Evolutionary conservation across 1,284 basidiomycete genomes (phyloP).

Genomic region (Polyporus tsugae): DNA sequence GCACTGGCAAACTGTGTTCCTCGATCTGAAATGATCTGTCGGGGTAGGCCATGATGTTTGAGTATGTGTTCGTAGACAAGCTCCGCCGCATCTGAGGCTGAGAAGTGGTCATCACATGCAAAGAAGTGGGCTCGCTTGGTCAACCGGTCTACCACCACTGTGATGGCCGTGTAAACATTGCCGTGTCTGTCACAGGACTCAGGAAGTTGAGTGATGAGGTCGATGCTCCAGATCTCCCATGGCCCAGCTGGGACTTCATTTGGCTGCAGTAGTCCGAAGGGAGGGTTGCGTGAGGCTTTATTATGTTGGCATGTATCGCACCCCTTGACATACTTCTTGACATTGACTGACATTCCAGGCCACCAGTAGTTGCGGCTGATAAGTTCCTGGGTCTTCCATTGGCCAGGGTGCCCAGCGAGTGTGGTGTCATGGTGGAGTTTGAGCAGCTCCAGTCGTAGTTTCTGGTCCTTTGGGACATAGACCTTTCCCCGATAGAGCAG

Average conservation of each 20-base stretch:
- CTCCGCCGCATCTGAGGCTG: neutral
- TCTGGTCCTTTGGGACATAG: neutral
- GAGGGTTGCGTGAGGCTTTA: too few relatives aligned
- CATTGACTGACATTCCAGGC: too few relatives aligned
- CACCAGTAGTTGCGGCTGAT: slow-evolving; percentile 15
- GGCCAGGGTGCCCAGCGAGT: too few relatives aligned
- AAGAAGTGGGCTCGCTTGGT: neutral
- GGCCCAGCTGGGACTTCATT: too few relatives aligned
- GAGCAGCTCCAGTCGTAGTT: neutral
- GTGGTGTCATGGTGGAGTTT: neutral
- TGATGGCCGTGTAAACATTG: neutral
- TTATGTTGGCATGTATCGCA: too few relatives aligned
- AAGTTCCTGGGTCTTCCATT: too few relatives aligned
- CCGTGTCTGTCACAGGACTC: neutral
- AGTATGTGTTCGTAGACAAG: slow-evolving; percentile 1
- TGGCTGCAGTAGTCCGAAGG: too few relatives aligned
- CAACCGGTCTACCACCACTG: neutral
- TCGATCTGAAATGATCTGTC: slow-evolving; percentile 43
- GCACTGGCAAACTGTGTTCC: slow-evolving; percentile 45
- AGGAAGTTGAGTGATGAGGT: neutral
- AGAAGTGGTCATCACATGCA: neutral
- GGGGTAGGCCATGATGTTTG: slow-evolving; percentile 38
- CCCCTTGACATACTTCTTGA: too few relatives aligned
- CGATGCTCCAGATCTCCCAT: neutral
- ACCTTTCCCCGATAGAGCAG: neutral